A percentile compares a stretch with the other conserved stretches of the same genome.
These are phyloP conservation scores for Chaetomium tenue DNA, from an alignment of 495 filamentous ascomycete species.

Conservation along the genomic window DNA sequence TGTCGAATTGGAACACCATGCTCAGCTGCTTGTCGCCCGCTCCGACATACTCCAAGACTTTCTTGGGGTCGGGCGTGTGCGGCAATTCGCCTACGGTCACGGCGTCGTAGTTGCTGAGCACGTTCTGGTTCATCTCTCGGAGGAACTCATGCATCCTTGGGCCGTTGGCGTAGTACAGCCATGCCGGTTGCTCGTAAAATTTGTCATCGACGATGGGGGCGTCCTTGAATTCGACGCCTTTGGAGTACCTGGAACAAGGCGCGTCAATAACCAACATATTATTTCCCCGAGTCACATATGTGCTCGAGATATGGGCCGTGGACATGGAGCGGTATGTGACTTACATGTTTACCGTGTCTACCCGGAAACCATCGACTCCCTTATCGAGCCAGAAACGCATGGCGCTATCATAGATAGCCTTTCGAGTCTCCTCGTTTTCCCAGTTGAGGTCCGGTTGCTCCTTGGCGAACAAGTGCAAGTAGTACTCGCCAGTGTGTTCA, in stretches of 20 bases:
- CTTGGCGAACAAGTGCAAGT: slow-evolving; percentile 63
- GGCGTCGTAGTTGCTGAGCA: slow-evolving; percentile 66
- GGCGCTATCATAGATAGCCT: slow-evolving; percentile 61
- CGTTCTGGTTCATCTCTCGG: slow-evolving; percentile 55
- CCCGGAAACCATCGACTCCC: slow-evolving; percentile 66
- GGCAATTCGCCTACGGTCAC: slow-evolving; percentile 74
- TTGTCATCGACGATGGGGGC: slow-evolving; percentile 53
- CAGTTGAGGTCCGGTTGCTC: slow-evolving; percentile 75
- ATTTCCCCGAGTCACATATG: too few species aligned
- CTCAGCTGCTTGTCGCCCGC: slow-evolving; percentile 60
- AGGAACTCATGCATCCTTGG: slow-evolving; percentile 66
- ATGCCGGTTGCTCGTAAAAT: slow-evolving; percentile 46
- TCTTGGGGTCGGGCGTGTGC: slow-evolving; percentile 55
- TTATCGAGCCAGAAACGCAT: slow-evolving; percentile 73
- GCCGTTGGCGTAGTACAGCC: slow-evolving; percentile 60
- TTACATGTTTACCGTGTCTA: slow-evolving; percentile 64
- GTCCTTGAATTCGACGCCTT: slow-evolving; percentile 59
- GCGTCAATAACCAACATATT: too few species aligned
- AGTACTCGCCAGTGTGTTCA: slow-evolving; percentile 63
- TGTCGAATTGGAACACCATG: slow-evolving; percentile 77
- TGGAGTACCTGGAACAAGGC: slow-evolving; percentile 50
- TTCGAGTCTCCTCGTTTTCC: slow-evolving; percentile 60
- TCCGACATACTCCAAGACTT: slow-evolving; percentile 60
- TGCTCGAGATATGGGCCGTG: not conserved
- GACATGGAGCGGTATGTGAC: not conserved